Base-by-base conservation (phyloP, 169 alveolate genomes). In the Babesia bovis region DNA sequence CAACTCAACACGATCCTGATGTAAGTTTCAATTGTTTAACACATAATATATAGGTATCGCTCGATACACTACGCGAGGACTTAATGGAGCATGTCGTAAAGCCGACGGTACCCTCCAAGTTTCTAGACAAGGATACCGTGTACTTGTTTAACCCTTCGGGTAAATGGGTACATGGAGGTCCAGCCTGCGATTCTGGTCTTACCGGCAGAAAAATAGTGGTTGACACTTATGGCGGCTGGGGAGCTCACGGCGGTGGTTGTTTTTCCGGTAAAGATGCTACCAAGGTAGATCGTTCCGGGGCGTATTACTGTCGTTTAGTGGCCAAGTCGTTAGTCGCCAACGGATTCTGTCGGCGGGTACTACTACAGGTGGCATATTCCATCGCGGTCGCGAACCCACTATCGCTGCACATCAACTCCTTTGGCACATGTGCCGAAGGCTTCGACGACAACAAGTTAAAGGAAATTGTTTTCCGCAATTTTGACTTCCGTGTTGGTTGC, bases 241-340 rank as follows among this genome's bases (percentile, higher is more conserved):
- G 99, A 17, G 99, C 98, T 25, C 99, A 97, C 85, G 99, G 99
- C 25, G 99, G 99, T 15, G 99, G 99, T 51, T 99, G 99, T 53
- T 98, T 98, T 94, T 97, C 99, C 52, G 99, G 99, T 81, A 98
- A 98, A 85, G 99, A 98, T 77, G 87, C 98, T 53, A 93, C 99
- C 40, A 98, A 98, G 91, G 99, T 97, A 38, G 99, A 98, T 82
- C 92, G 99, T 49, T 95, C 99, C 17, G 99, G 99, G 25, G 99
- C 99, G 32, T 98, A 98, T 90, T 96, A 96, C 70, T 98, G 98
- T 71, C 94, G 99, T 63, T 93, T 94, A 93, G 97, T 96, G 40
- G 99, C 99, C 36, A 98, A 97, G 88, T 96, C 99, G 4, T 79
- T 98, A 26, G 99, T 98, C 28, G 93, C 90, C 57, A 91, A 91